Conservation (phyloP, 2,329 filamentous ascomycete species). For the Leptographium flavum region DNA sequence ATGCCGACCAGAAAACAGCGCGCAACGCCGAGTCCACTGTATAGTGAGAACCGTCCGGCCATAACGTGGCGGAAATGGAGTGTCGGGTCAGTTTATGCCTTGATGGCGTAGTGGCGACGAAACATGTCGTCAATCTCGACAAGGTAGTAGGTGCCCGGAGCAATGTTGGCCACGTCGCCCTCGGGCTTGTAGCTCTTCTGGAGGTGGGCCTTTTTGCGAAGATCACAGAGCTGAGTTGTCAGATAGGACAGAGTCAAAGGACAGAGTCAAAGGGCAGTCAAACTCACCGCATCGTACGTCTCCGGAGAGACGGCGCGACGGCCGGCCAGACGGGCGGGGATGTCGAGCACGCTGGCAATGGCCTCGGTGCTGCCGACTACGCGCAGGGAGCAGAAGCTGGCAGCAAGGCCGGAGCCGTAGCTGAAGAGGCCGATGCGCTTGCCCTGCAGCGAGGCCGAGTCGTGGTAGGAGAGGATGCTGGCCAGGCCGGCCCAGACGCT, state of each 20-base stretch:
- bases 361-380: conserved; percentile 54
- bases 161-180: conserved; percentile 53
- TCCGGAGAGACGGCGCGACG: conserved; percentile 54
- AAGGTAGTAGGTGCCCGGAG: conserved; percentile 61
- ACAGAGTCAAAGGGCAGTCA: background rate
- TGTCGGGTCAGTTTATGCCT: conserved; percentile 56
- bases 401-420: conserved; percentile 62
- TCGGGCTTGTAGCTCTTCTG: conserved; percentile 64
- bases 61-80: too few species aligned
- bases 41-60: too few species aligned
- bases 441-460: conserved; percentile 48
- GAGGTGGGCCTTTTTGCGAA: conserved; percentile 72
- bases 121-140: conserved; percentile 75
- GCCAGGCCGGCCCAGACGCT: conserved; percentile 68
- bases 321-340: conserved; percentile 52
- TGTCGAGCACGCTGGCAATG: conserved; percentile 54
- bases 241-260: background rate
- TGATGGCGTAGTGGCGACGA: conserved; percentile 63
- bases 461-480: conserved; percentile 51
- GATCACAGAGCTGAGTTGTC: conserved; percentile 50
- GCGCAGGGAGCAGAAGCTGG: conserved; percentile 61
- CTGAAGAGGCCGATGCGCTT: conserved; percentile 67
- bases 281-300: conserved; percentile 58
- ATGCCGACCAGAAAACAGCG: background rate
- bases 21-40: conserved; percentile 1